Percentiles rank a stretch among this genome's conserved stretches.
Evolutionary conservation across 768 basidiomycete species (phyloP).

Genomic region (Termitomyces sp.): DNA sequence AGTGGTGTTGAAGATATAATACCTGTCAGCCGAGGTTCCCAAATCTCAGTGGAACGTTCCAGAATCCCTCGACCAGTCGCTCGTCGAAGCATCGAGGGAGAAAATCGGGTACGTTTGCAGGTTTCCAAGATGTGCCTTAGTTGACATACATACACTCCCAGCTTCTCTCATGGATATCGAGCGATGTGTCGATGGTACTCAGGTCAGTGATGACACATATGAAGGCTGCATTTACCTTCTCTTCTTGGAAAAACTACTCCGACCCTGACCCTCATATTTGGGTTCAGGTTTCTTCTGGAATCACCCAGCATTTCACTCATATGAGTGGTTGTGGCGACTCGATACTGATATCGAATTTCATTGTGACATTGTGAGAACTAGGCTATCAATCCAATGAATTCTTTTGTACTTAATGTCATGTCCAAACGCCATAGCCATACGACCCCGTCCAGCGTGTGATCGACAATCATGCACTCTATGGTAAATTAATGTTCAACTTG

Average conservation of each 20-base stretch:
- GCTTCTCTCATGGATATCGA: slow-evolving; percentile 23
- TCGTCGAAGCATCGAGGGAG: slow-evolving; percentile 18
- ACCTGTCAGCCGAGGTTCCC: slow-evolving; percentile 16
- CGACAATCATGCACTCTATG: slow-evolving; percentile 20
- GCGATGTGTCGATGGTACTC: slow-evolving; percentile 28
- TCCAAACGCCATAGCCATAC: slow-evolving; percentile 17
- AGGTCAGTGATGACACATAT: slow-evolving; percentile 12
- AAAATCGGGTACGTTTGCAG: slow-evolving; percentile 18
- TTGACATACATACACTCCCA: slow-evolving; percentile 1
- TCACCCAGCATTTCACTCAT: slow-evolving; percentile 21
- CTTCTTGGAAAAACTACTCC: neutral
- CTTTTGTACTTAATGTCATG: neutral
- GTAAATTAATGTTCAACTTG: slow-evolving; percentile 5
- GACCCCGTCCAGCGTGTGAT: slow-evolving; percentile 23
- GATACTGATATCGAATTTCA: slow-evolving; percentile 28
- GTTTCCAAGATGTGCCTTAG: neutral
- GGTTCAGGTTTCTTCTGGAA: slow-evolving; percentile 24
- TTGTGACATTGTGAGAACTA: slow-evolving; percentile 23
- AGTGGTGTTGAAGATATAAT: neutral
- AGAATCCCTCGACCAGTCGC: slow-evolving; percentile 15
- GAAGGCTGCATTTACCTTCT: neutral
- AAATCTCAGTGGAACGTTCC: slow-evolving; percentile 22
- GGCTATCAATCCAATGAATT: neutral
- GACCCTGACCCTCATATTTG: neutral
- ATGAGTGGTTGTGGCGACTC: slow-evolving; percentile 26